Percentiles rank a stretch among this genome's conserved stretches.
These are phyloP conservation scores for Amphibolis antarctica DNA, from an alignment of 106 monocot genomes.

Conservation along the genomic window DNA sequence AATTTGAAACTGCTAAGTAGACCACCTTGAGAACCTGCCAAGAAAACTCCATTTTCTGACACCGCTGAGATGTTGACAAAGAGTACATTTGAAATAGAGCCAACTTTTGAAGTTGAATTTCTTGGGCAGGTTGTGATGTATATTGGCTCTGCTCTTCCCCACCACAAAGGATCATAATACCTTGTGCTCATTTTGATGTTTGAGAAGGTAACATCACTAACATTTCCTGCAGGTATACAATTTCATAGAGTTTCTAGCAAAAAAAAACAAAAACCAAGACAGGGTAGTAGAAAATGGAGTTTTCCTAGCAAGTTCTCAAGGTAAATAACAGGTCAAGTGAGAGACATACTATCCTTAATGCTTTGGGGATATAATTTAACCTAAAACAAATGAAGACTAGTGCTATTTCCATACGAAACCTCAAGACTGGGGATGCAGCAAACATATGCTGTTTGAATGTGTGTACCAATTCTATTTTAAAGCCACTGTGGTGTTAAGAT, in stretches of 20 bases:
- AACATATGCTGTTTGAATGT: too few relatives aligned
- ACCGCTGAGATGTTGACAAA: slow-evolving; percentile 75
- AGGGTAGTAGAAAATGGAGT: too few relatives aligned
- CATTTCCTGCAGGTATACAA: slow-evolving; percentile 44
- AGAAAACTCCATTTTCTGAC: slow-evolving; percentile 88
- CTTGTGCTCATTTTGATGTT: slow-evolving; percentile 88
- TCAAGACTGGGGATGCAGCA: too few relatives aligned
- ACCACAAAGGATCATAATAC: slow-evolving; percentile 93
- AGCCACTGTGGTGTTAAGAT: too few relatives aligned
- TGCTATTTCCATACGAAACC: too few relatives aligned
- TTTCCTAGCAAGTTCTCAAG: too few relatives aligned
- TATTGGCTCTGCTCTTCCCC: slow-evolving; percentile 96
- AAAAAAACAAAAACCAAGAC: neutral
- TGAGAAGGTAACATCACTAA: slow-evolving; percentile 62
- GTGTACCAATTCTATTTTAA: too few relatives aligned
- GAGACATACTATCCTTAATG: too few relatives aligned
- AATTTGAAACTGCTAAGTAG: slow-evolving; percentile 53
- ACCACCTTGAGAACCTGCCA: slow-evolving; percentile 60
- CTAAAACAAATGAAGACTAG: too few relatives aligned
- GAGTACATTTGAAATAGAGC: slow-evolving; percentile 54
- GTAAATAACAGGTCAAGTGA: too few relatives aligned
- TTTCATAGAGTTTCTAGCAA: too few relatives aligned
- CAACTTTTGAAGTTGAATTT: slow-evolving; percentile 38
- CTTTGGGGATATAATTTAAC: too few relatives aligned
- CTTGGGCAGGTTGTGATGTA: slow-evolving; percentile 85